These are phyloP conservation scores for Daldinia concentrica DNA, from an alignment of 495 filamentous ascomycete species.

Conservation along the genomic window DNA sequence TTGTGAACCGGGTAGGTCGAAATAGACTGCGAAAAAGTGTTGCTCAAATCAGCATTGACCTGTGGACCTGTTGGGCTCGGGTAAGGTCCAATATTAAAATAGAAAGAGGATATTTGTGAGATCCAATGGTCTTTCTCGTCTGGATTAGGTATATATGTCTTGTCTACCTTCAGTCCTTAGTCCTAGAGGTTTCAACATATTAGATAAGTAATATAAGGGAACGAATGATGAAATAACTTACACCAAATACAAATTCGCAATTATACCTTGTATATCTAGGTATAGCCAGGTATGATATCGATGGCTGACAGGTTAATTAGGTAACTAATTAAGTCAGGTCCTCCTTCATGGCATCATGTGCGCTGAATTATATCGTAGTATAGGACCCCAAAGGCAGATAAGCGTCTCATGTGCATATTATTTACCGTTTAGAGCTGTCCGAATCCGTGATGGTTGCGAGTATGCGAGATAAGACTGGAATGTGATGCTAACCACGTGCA, in stretches of 20 bases:
- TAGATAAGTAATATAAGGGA: neutral
- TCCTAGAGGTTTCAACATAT: neutral
- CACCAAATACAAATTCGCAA: slow-evolving; percentile 15
- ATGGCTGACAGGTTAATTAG: neutral
- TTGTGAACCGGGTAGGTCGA: slow-evolving; percentile 11
- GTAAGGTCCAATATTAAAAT: slow-evolving; percentile 27
- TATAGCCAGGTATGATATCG: neutral
- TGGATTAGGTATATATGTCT: neutral
- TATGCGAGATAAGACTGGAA: slow-evolving; percentile 49
- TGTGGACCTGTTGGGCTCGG: slow-evolving; percentile 39
- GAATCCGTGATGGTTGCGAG: slow-evolving; percentile 41
- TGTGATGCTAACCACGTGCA: slow-evolving; percentile 46
- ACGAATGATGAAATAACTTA: slow-evolving; percentile 3
- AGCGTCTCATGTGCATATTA: slow-evolving; percentile 36
- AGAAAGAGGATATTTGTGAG: slow-evolving; percentile 10
- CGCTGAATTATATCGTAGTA: slow-evolving; percentile 32
- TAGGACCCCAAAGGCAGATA: slow-evolving; percentile 32
- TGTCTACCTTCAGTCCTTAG: slow-evolving; percentile 1
- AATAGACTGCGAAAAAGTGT: slow-evolving; percentile 2
- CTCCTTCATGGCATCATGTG: slow-evolving; percentile 41
- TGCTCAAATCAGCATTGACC: slow-evolving; percentile 23
- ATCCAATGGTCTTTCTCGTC: slow-evolving; percentile 18
- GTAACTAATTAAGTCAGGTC: slow-evolving; percentile 7
- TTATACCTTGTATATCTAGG: slow-evolving; percentile 4
- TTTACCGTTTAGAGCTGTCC: slow-evolving; percentile 40